Conservation (phyloP, 306 rosid genomes). For the Begonia peltatifolia region DNA sequence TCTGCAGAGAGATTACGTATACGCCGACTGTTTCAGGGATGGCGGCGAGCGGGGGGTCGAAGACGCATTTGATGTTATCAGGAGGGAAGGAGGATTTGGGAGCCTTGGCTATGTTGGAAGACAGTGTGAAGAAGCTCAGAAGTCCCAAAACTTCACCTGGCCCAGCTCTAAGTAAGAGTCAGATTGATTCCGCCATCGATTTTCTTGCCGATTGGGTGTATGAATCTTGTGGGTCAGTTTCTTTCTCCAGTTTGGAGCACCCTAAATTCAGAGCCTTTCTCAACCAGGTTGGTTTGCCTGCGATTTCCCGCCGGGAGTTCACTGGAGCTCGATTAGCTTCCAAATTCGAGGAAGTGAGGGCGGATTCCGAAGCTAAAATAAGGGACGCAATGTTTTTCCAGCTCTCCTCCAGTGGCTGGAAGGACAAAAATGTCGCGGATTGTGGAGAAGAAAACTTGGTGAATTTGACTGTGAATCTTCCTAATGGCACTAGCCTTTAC, state of each 20-base stretch:
- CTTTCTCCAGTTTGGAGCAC: conserved; percentile 64
- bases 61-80: conserved; percentile 65
- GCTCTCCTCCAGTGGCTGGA: conserved; percentile 79
- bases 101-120: conserved; percentile 85
- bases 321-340: conserved; percentile 37
- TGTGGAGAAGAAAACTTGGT: conserved; percentile 42
- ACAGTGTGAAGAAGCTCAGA: conserved; percentile 87
- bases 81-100: conserved; percentile 93
- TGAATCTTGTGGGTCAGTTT: conserved; percentile 70
- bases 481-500: conserved; percentile 84
- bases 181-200: conserved; percentile 56
- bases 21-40: conserved; percentile 20
- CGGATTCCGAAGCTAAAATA: conserved; percentile 66
- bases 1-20: conserved; percentile 29
- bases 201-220: conserved; percentile 74
- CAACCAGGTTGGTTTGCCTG: conserved; percentile 62
- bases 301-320: conserved; percentile 44
- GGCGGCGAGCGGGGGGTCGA: conserved; percentile 14
- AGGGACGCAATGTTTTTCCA: conserved; percentile 91
- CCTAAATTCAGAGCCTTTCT: conserved; percentile 81
- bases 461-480: conserved; percentile 67
- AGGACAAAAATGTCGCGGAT: conserved; percentile 18
- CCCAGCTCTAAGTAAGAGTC: conserved; percentile 44
- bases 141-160: conserved; percentile 88
- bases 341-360: conserved; percentile 56